Base-by-base conservation (phyloP, 2,329 filamentous ascomycete species). In the Alternaria angustiovoidea region DNA sequence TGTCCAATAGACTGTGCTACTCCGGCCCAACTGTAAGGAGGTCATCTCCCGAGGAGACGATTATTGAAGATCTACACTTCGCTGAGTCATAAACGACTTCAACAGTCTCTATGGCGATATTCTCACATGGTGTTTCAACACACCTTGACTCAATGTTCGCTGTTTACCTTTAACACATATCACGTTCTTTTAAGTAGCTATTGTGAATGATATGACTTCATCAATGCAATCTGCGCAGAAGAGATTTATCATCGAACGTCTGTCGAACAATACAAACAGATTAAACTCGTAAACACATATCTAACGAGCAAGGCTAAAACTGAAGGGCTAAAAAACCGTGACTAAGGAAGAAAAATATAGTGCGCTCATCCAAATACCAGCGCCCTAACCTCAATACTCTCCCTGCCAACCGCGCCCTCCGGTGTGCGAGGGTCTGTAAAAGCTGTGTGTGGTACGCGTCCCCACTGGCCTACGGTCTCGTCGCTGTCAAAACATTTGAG, bases 331-430 rank as follows among this genome's bases (percentile, higher is more conserved):
- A 32, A 14, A 11, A 2, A 14, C 7, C n/a, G 18, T 16, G n/a
- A 14, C 2, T 14, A 20, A 14, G 16, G 8, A 30, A 14, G 2
- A 20, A 4, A 47, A n/a, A 7, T 2, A 12, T 5, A 20, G 12
- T 18, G 7, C n/a, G 5, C 9, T 14, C 12, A 76, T 11, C 90
- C 91, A 83, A 97, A 96, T 0, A 97, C 91, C 77, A 97, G 82
- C 36, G 91, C 89, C 69, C 94, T 85, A 16, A 97, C 91, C 79
- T 97, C 94, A 75, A 97, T 96, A 75, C 93, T 96, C 82, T 96
- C 91, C 66, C 93, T 85, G 0, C 86, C 86, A 64, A 88, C 87
- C 5, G 91, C 92, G 46, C 89, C 90, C 18, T 84, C 80, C 3
- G 88, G 86, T 1, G 91, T 92, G 61, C 89, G 82, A 2, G 91